Percentiles rank a stretch among this genome's conserved stretches.
Evolutionary conservation across 2,329 filamentous ascomycete species (phyloP).

Genomic region (Aspergillus viridinutans): DNA sequence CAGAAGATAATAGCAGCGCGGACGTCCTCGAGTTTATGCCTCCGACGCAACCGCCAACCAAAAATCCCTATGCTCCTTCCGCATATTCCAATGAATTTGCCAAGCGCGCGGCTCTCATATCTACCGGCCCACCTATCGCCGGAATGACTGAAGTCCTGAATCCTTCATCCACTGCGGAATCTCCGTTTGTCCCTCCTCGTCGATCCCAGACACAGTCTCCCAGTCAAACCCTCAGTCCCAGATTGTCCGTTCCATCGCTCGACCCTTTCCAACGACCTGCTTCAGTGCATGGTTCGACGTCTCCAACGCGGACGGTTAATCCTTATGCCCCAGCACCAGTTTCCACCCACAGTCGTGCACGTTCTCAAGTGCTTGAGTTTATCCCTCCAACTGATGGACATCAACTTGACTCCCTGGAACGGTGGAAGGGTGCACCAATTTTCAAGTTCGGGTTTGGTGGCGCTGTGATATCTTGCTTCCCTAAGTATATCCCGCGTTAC

Average conservation of each 20-base stretch:
- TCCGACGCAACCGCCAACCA: slow-evolving; percentile 20
- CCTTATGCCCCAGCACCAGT: slow-evolving; percentile 32
- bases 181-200: slow-evolving; percentile 38
- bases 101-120: slow-evolving; percentile 23
- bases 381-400: slow-evolving; percentile 54
- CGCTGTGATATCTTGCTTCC: slow-evolving; percentile 76
- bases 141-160: slow-evolving; percentile 13
- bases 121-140: slow-evolving; percentile 10
- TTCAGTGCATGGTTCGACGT: slow-evolving; percentile 49
- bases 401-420: slow-evolving; percentile 68
- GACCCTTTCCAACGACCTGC: slow-evolving; percentile 51
- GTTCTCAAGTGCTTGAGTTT: slow-evolving; percentile 51
- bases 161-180: slow-evolving; percentile 21
- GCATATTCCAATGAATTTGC: slow-evolving; percentile 31
- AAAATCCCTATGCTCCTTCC: slow-evolving; percentile 30
- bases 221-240: slow-evolving; percentile 48
- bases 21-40: slow-evolving; percentile 1
- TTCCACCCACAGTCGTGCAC: slow-evolving; percentile 36
- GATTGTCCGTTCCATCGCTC: slow-evolving; percentile 38
- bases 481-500: slow-evolving; percentile 83
- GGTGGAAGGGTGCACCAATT: slow-evolving; percentile 87
- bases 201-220: slow-evolving; percentile 59
- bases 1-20: slow-evolving; percentile 9
- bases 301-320: slow-evolving; percentile 36
- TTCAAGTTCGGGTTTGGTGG: slow-evolving; percentile 88